Evolutionary conservation across 768 basidiomycete genomes (phyloP).

Genomic region (Auricularia cornea): DNA sequence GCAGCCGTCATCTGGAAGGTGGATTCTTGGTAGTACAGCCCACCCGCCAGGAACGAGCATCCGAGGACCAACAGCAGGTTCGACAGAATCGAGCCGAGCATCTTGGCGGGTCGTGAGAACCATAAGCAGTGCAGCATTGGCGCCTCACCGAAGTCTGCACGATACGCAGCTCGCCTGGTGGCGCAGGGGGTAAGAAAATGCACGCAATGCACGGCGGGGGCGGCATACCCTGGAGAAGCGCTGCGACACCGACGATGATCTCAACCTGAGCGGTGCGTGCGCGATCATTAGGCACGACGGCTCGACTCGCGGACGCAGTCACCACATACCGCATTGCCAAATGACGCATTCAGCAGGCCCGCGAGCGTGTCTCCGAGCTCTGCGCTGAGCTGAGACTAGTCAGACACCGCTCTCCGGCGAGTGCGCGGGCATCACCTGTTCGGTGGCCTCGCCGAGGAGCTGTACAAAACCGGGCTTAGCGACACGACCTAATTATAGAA

Average conservation of each 20-base stretch:
- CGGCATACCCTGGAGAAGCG: conserved; percentile 60
- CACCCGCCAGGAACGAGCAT: conserved; percentile 80
- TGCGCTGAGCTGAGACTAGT: not conserved
- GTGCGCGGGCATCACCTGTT: conserved; percentile 49
- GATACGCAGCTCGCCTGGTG: conserved; percentile 67
- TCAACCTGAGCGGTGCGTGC: conserved; percentile 49
- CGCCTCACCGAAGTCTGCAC: conserved; percentile 78
- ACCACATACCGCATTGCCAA: conserved; percentile 12
- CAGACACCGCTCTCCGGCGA: not conserved
- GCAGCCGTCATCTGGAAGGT: conserved; percentile 78
- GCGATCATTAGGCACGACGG: too few relatives aligned
- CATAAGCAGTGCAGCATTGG: not conserved
- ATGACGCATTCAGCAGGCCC: conserved; percentile 71
- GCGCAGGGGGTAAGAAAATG: not conserved
- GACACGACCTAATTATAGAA: not conserved
- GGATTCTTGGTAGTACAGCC: conserved; percentile 42
- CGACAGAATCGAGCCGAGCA: conserved; percentile 86
- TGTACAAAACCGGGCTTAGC: conserved; percentile 16
- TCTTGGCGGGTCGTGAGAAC: conserved; percentile 30
- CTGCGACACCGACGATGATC: conserved; percentile 83
- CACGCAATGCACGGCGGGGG: not conserved
- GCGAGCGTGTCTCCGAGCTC: conserved; percentile 76
- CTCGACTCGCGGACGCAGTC: conserved; percentile 51
- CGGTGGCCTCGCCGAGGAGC: conserved; percentile 75
- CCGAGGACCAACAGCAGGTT: conserved; percentile 87